phyloP scores from a whole-genome alignment of 371 early-diverging fungal species.

The Mortierella sp. region DNA sequence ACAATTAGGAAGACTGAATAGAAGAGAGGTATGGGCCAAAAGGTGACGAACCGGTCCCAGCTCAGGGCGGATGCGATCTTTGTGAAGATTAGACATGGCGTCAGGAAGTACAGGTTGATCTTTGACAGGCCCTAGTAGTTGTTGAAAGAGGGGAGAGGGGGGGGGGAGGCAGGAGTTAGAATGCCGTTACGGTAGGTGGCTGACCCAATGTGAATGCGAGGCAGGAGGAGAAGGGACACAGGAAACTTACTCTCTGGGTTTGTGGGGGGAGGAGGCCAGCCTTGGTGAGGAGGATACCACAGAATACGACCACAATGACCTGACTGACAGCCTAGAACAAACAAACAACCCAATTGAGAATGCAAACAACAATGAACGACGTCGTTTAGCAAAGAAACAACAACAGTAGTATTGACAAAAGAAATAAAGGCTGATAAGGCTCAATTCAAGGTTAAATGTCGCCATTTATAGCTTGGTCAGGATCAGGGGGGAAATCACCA shows the following conservation, averaged over 20 bases:
- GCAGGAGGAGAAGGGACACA: background rate
- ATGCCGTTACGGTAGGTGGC: background rate
- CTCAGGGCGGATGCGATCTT: conserved; percentile 76
- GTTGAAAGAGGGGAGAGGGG: too few species aligned
- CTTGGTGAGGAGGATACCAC: conserved; percentile 64
- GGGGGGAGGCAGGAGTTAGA: background rate
- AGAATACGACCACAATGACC: conserved; percentile 68
- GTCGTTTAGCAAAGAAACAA: background rate
- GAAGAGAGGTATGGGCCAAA: conserved; percentile 82
- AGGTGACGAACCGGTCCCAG: conserved; percentile 68
- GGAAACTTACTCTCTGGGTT: conserved; percentile 66
- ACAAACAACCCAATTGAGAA: background rate
- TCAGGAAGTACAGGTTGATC: conserved; percentile 80
- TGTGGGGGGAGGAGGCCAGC: conserved; percentile 64
- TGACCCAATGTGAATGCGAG: background rate
- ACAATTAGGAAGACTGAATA: conserved; percentile 66
- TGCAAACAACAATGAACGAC: background rate
- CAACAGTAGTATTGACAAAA: background rate
- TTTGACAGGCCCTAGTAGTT: conserved; percentile 72
- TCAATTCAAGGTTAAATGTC: background rate
- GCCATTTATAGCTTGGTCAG: background rate
- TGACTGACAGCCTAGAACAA: conserved; percentile 67
- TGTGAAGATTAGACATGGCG: conserved; percentile 82
- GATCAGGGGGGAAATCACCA: background rate
- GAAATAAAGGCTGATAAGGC: background rate